Base-by-base conservation (phyloP, 2,329 filamentous ascomycete species). In the Sarocladium strictum region DNA sequence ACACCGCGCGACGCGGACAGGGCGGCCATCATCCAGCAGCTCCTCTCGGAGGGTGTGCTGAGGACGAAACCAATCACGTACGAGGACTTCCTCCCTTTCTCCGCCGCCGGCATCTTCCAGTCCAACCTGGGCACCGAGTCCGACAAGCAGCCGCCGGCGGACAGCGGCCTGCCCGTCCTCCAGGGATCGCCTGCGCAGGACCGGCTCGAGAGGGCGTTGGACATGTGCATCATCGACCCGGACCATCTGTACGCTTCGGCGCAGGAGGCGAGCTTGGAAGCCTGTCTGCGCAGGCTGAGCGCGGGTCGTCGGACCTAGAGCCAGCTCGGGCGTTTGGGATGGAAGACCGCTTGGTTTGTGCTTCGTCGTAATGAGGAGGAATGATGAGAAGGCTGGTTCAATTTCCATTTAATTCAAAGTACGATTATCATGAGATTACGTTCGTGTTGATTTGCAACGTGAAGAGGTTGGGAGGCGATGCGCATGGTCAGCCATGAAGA, bases 51-150 rank as follows among this genome's bases (percentile, higher is more conserved):
- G 0, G 65, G 65, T 0, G 17, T 70, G 3, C 35, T 78, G 1
- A 59, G 64, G 26, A 67, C 65, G 14, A 60, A 69, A n/a, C 72
- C 76, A 2, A 68, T 79, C 33, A 76, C 70, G 0, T 79, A 79
- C 55, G 76, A 79, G 55, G 76, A 79, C 56, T 79, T 79, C 53
- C 62, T 79, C 9, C 76, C 76, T 0, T 62, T 79, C 15, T 76
- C 73, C 1, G 76, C 76, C 0, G 76, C 73, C 1, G 75, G 75
- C 0, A 79, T 79, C 37, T 76, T 76, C 57, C 67, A 66, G 38
- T 74, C 71, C 2, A 75, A 74, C 37, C 57, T 73, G 7, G 60
- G 60, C 10, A n/a, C n/a, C n/a, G n/a, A n/a, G n/a, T n/a, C n/a
- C n/a, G n/a, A n/a, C n/a, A 56, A 55, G 19, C 7, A 27, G 19